phyloP scores from a whole-genome alignment of 2,329 filamentous ascomycete genomes.

The Hypoxylon sp. region DNA sequence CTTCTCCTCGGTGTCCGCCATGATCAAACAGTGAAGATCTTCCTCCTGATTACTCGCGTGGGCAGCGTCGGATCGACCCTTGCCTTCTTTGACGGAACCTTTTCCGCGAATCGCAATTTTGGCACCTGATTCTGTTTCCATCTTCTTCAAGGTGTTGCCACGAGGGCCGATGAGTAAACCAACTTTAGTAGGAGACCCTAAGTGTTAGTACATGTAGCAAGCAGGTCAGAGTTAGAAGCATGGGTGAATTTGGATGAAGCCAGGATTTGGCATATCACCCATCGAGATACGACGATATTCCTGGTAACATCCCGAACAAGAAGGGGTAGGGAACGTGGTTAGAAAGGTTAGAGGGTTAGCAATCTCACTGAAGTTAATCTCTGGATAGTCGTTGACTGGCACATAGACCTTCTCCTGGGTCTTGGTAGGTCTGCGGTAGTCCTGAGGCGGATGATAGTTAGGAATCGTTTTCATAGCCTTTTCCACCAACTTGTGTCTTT shows the following conservation, averaged over 20 bases:
- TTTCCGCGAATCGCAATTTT: conserved; percentile 99
- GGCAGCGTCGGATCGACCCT: conserved; percentile 97
- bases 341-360: conserved; percentile 95
- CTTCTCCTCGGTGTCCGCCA: conserved; percentile 99
- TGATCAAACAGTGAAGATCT: conserved; percentile 98
- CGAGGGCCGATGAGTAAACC: conserved; percentile 99
- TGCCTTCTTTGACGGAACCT: conserved; percentile 99
- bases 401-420: conserved; percentile 99
- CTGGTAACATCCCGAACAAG: conserved; percentile 60
- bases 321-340: conserved; percentile 63
- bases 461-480: conserved; percentile 99
- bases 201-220: conserved; percentile 81
- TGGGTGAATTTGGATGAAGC: conserved; percentile 52
- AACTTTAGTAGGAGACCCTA: conserved; percentile 91
- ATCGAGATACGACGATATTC: conserved; percentile 54
- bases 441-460: conserved; percentile 98
- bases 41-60: conserved; percentile 99
- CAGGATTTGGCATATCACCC: conserved; percentile 47
- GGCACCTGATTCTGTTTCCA: conserved; percentile 96
- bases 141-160: conserved; percentile 99
- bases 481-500: conserved; percentile 98
- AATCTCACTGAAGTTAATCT: conserved; percentile 99
- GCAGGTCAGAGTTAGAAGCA: conserved; percentile 55
- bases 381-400: conserved; percentile 99
- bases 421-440: conserved; percentile 98